A percentile compares a stretch with the other conserved stretches of the same genome.
phyloP scores from a whole-genome alignment of 441 rosid species.

The Gossypium gossypioides region DNA sequence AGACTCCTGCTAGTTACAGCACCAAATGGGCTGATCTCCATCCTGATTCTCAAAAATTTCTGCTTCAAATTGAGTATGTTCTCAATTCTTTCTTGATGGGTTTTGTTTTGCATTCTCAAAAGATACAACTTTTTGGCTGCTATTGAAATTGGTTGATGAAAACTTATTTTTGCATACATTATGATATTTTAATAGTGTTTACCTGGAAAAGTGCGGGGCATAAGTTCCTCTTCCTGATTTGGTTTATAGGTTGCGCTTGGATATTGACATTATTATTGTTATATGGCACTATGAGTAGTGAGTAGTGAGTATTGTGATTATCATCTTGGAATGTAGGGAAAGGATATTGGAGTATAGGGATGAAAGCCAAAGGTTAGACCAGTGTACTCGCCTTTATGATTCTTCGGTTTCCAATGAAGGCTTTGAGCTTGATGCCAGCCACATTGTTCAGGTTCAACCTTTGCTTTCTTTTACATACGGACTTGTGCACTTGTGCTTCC shows the following conservation, averaged over 20 bases:
- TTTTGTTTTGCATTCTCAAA: neutral
- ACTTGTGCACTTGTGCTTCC: neutral
- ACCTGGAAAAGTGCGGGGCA: neutral
- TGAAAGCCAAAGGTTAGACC: conserved; percentile 83
- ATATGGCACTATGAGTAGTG: conserved; percentile 10
- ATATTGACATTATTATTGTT: neutral
- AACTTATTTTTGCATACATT: neutral
- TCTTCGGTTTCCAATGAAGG: conserved; percentile 88
- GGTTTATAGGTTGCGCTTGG: neutral
- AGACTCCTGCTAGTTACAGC: conserved; percentile 74
- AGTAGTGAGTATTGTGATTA: conserved; percentile 2
- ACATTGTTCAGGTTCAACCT: conserved; percentile 65
- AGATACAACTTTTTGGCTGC: neutral
- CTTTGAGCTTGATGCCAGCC: conserved; percentile 80
- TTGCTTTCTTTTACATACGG: neutral
- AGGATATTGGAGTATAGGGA: conserved; percentile 70
- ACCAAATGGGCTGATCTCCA: conserved; percentile 94
- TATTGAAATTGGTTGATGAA: neutral
- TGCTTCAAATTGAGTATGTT: conserved; percentile 85
- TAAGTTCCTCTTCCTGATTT: neutral
- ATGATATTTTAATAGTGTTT: neutral
- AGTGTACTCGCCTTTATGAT: conserved; percentile 81
- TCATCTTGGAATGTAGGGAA: conserved; percentile 43
- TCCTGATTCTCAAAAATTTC: conserved; percentile 81
- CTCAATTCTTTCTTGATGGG: neutral